Base-by-base conservation (phyloP, 2,329 filamentous ascomycete genomes). In the Pezicula rhizophila region DNA sequence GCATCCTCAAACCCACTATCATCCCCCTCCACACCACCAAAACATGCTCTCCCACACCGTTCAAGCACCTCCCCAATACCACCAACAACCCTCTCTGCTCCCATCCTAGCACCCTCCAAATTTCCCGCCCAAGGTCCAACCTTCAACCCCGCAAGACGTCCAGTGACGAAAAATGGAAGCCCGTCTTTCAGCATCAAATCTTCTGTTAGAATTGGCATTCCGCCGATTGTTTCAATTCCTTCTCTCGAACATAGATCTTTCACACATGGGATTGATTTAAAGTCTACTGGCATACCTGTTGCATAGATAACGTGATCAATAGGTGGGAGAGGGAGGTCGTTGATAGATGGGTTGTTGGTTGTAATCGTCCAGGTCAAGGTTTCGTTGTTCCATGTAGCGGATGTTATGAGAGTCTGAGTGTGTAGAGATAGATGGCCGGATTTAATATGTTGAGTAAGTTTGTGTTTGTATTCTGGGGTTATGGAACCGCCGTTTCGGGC, bases 401-500 rank as follows among this genome's bases (percentile, higher is more conserved):
- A 48, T 52, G 38, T 57, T 58, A 43, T 61, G 2, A 64, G 72
- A 0, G 83, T 89, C 46, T 78, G 66, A 0, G 78, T 77, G 48
- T 78, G 73, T 7, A 89, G 66, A 7, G 71, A 70, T 2, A 87
- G 66, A 10, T 71, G 72, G 1, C 77, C 74, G 0, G 68, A 61
- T 0, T 75, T 66, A 1, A 78, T 64, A 58, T 87, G 80, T 5
- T 75, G 68, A 62, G 84, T 80, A 6, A 89, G 66, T n/a, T 81
- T 73, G 62, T 84, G 87, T 53, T 80, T 70, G 64, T 82, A 89
- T 0, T 42, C 66, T 70, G 0, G 84, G 87, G 48, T 78, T 56
- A 91, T 80, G 64, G 84, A 89, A 15, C 87, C 86, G 3, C 87
- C 87, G n/a, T 84, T 82, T 5, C 85, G 75, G 1, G 87, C 86